Evolutionary conservation across 495 filamentous ascomycete genomes (phyloP).

Genomic region (Aspergillus affinis): DNA sequence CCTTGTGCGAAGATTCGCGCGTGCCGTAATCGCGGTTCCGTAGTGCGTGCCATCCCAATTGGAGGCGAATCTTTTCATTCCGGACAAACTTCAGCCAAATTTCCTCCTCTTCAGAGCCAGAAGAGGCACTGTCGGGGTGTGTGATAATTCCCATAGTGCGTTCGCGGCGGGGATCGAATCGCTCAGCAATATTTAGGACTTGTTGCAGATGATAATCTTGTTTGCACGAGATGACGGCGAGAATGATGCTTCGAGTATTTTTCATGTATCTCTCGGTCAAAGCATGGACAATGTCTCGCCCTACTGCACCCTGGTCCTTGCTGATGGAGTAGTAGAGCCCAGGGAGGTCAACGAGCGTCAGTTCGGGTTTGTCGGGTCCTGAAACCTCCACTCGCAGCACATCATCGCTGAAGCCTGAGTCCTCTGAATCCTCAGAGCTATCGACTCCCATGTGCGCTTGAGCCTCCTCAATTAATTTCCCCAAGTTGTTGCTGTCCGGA

Average conservation of each 20-base stretch:
- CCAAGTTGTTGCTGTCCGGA: slow-evolving; percentile 31
- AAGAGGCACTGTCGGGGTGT: slow-evolving; percentile 42
- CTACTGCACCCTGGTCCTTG: slow-evolving; percentile 26
- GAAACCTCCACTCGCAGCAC: slow-evolving; percentile 63
- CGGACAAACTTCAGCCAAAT: slow-evolving; percentile 53
- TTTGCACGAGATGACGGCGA: slow-evolving; percentile 59
- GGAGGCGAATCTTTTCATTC: slow-evolving; percentile 61
- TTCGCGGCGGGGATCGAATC: slow-evolving; percentile 40
- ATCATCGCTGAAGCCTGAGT: slow-evolving; percentile 56
- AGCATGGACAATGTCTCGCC: slow-evolving; percentile 46
- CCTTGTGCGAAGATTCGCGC: slow-evolving; percentile 20
- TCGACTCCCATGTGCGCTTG: slow-evolving; percentile 51
- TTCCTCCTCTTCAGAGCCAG: slow-evolving; percentile 39
- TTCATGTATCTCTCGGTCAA: slow-evolving; percentile 60
- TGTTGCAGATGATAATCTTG: slow-evolving; percentile 51
- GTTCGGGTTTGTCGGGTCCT: slow-evolving; percentile 58
- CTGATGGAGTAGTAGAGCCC: slow-evolving; percentile 54
- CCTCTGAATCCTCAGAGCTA: slow-evolving; percentile 3
- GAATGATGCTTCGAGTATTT: slow-evolving; percentile 57
- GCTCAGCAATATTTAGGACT: slow-evolving; percentile 41
- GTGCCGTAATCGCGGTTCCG: slow-evolving; percentile 56
- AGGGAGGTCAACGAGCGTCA: slow-evolving; percentile 68
- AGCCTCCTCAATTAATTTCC: slow-evolving; percentile 45
- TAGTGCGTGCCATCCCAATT: slow-evolving; percentile 70
- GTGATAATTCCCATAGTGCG: slow-evolving; percentile 56